These are phyloP conservation scores for Grigorovia transvaalensis DNA, from an alignment of 805 yeast species.

Conservation along the genomic window DNA sequence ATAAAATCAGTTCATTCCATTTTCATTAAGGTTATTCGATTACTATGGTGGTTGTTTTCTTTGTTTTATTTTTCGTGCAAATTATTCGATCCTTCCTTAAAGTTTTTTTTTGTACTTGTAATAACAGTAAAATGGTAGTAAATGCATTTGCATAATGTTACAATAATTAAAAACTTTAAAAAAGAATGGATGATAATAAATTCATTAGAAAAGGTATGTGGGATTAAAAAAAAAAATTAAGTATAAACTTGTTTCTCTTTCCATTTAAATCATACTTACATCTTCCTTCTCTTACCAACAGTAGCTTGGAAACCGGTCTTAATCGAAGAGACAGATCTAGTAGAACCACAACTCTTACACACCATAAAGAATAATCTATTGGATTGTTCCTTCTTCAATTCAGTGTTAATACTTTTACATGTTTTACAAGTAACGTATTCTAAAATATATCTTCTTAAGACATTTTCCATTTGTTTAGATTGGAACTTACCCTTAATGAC, in stretches of 20 bases:
- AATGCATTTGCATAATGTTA: neutral
- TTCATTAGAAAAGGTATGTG: neutral
- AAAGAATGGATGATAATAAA: neutral
- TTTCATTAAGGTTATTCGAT: neutral
- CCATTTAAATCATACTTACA: constrained; percentile 11
- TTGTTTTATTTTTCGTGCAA: neutral
- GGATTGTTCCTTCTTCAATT: constrained; percentile 86
- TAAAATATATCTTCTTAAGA: constrained; percentile 87
- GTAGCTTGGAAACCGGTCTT: constrained; percentile 99
- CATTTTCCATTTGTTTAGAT: constrained; percentile 95
- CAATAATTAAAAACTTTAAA: neutral
- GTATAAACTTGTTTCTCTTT: too few species aligned
- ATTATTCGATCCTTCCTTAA: neutral
- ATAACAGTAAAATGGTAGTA: too few species aligned
- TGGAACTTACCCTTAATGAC: constrained; percentile 97
- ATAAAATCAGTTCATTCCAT: too few species aligned
- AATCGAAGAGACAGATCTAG: constrained; percentile 92
- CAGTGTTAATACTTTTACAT: constrained; percentile 96
- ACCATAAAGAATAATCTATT: constrained; percentile 96
- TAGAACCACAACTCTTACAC: constrained; percentile 95
- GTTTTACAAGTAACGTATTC: constrained; percentile 99
- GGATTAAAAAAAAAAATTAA: too few species aligned
- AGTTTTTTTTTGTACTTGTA: neutral
- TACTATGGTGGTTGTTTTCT: neutral
- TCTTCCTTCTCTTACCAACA: constrained; percentile 79